These are phyloP conservation scores for Durusdinium trenchii DNA, from an alignment of 73 alveolate species.

Conservation along the genomic window DNA sequence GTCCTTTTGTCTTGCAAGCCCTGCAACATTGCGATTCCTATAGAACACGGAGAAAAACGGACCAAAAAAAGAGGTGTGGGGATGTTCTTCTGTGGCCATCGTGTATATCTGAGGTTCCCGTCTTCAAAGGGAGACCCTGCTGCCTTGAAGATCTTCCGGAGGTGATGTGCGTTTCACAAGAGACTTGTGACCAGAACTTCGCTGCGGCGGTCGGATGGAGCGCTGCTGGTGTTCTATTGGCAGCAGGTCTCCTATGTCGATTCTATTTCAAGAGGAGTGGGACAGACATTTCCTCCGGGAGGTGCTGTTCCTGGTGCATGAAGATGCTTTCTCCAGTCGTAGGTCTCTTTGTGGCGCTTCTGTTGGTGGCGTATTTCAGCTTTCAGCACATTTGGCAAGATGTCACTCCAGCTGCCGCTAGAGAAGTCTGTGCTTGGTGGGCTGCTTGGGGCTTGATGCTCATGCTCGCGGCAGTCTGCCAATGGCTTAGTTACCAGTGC, in stretches of 20 bases:
- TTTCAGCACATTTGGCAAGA: not conserved
- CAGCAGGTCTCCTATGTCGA: not conserved
- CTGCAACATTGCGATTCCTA: no score
- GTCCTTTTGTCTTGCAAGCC: no score
- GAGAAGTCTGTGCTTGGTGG: slow-evolving; percentile 17
- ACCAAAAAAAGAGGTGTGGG: no score
- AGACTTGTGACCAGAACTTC: not conserved
- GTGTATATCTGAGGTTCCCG: not conserved
- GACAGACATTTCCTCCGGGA: not conserved
- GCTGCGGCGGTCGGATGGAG: not conserved
- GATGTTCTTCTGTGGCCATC: no score
- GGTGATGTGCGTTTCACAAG: not conserved
- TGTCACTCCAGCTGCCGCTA: not conserved
- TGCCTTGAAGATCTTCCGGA: slow-evolving; percentile 30
- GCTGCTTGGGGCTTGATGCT: not conserved
- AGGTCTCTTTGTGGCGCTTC: not conserved
- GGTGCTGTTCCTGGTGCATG: not conserved
- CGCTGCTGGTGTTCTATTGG: not conserved
- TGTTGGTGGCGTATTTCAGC: not conserved
- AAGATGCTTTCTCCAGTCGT: not conserved
- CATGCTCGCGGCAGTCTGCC: not conserved
- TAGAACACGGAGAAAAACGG: no score
- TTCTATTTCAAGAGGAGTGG: not conserved
- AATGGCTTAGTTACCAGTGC: not conserved
- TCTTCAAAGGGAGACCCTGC: not conserved